phyloP scores from a whole-genome alignment of 1,284 basidiomycete genomes.

The Moesziomyces aphidis region DNA sequence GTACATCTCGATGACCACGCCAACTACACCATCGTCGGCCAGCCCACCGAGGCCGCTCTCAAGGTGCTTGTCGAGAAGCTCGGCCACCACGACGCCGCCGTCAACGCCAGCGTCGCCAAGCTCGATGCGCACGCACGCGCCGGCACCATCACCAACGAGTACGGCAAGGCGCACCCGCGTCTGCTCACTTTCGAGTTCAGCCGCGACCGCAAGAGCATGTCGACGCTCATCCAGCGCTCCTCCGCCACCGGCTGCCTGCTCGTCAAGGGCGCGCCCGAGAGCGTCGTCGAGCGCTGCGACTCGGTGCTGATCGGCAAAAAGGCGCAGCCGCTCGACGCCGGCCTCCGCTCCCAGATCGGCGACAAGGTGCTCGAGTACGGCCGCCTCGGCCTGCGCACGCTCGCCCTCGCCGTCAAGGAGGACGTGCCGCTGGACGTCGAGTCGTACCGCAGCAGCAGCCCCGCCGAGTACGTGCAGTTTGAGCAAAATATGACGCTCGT shows the following conservation, averaged over 20 bases:
- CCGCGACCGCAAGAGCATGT: conserved; percentile 99
- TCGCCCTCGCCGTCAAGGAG: conserved; percentile 89
- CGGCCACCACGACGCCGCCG: conserved; percentile 69
- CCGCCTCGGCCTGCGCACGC: conserved; percentile 83
- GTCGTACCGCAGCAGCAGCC: conserved; percentile 65
- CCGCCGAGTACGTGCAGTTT: conserved; percentile 85
- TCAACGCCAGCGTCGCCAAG: conserved; percentile 73
- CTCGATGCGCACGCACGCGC: conserved; percentile 77
- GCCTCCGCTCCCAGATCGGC: conserved; percentile 75
- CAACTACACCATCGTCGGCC: conserved; percentile 85
- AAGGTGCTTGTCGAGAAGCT: conserved; percentile 84
- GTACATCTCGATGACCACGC: conserved; percentile 74
- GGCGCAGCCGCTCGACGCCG: conserved; percentile 70
- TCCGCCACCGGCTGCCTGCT: conserved; percentile 74
- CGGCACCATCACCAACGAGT: conserved; percentile 81
- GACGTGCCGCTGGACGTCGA: conserved; percentile 77
- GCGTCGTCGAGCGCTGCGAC: conserved; percentile 87
- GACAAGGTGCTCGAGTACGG: conserved; percentile 79
- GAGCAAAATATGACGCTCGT: conserved; percentile 86
- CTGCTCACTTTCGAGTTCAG: conserved; percentile 96
- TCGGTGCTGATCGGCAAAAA: conserved; percentile 73
- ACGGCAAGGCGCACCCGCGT: conserved; percentile 82
- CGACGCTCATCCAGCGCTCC: conserved; percentile 78
- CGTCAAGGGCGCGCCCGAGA: conserved; percentile 96
- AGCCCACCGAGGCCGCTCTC: conserved; percentile 80